Evolutionary conservation across 208 protist genomes (phyloP).

Genomic region (Trichomonas gallinae): DNA sequence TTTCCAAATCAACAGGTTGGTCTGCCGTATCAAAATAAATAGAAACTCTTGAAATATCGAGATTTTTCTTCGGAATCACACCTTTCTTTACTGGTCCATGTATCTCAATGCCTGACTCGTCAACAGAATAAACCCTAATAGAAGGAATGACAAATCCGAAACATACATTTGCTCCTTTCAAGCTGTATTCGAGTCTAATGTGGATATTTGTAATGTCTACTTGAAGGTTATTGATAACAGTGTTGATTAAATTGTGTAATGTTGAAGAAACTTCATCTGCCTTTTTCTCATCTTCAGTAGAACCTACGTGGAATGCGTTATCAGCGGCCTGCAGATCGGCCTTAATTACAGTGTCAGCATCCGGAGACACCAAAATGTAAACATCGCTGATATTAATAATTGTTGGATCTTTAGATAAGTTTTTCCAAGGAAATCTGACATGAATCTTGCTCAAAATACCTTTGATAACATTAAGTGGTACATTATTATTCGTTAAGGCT

Average conservation of each 20-base stretch:
- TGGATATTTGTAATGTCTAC: neutral
- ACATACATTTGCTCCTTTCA: neutral
- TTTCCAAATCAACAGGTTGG: neutral
- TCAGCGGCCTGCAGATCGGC: neutral
- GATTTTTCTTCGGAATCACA: neutral
- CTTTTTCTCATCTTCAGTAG: neutral
- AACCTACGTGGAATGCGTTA: neutral
- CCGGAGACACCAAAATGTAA: neutral
- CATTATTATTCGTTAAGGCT: neutral
- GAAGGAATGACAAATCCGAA: neutral
- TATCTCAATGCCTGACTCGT: neutral
- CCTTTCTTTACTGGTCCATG: neutral
- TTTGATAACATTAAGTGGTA: neutral
- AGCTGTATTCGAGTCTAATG: neutral
- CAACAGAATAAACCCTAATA: neutral
- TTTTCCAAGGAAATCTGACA: slow-evolving; percentile 9
- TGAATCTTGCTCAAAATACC: neutral
- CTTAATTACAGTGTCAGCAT: neutral
- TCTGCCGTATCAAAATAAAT: neutral
- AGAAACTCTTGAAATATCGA: neutral
- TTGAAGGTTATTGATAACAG: neutral
- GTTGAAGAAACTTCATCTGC: neutral
- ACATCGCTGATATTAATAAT: neutral
- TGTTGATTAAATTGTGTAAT: neutral
- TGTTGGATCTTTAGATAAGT: neutral